These are phyloP conservation scores for Dendrobium officinale DNA, from an alignment of 106 monocot genomes.

Conservation along the genomic window DNA sequence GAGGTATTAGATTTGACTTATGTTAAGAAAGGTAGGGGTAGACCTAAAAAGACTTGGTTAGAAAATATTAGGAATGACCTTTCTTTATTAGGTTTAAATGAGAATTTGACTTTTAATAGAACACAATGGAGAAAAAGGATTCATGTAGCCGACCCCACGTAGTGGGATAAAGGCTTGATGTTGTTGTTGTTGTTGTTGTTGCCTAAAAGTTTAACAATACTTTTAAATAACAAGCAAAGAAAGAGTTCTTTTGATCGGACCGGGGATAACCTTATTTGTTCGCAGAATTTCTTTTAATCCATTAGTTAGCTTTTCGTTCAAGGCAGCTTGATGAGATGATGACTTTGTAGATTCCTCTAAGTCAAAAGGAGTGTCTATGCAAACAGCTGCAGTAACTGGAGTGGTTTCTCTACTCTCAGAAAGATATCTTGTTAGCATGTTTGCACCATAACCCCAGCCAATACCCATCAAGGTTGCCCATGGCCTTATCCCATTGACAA, in stretches of 20 bases:
- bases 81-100: too few species aligned
- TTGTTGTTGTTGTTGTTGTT: too few species aligned
- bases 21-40: too few species aligned
- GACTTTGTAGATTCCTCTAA: constrained; percentile 70
- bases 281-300: constrained; percentile 78
- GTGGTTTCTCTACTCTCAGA: constrained; percentile 73
- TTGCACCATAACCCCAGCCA: constrained; percentile 91
- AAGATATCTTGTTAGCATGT: constrained; percentile 93
- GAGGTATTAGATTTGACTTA: too few species aligned
- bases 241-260: neutral
- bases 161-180: too few species aligned
- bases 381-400: constrained; percentile 80
- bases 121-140: too few species aligned
- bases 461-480: constrained; percentile 75
- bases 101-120: too few species aligned
- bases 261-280: constrained; percentile 63
- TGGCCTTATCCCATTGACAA: constrained; percentile 54
- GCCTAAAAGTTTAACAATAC: neutral
- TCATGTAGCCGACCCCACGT: too few species aligned
- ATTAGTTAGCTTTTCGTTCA: constrained; percentile 51
- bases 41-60: too few species aligned
- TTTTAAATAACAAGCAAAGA: neutral
- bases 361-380: constrained; percentile 93
- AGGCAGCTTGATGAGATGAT: constrained; percentile 26
- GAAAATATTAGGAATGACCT: too few species aligned